Percentiles rank a stretch among this genome's conserved stretches.
Evolutionary conservation across 1,284 basidiomycete genomes (phyloP).

Genomic region (Moesziomyces sp.): DNA sequence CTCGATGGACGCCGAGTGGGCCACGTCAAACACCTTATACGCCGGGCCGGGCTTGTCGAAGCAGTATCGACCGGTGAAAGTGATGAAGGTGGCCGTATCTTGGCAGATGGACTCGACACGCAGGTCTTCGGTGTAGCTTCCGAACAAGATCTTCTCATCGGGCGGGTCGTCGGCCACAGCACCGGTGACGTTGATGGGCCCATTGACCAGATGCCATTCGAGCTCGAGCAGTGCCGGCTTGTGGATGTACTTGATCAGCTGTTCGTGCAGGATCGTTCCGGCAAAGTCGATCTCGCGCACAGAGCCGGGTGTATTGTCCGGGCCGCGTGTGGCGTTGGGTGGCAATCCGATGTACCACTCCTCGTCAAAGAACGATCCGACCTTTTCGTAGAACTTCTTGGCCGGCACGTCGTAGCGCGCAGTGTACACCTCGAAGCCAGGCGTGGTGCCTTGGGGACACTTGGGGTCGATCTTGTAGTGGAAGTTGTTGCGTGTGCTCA

Average conservation of each 20-base stretch:
- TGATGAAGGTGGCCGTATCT: conserved; percentile 23
- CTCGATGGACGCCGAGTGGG: conserved; percentile 22
- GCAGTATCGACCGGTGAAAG: conserved; percentile 31
- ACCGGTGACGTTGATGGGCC: conserved; percentile 31
- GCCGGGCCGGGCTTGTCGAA: conserved; percentile 35
- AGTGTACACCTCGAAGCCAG: conserved; percentile 29
- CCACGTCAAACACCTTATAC: conserved; percentile 32
- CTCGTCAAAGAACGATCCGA: conserved; percentile 32
- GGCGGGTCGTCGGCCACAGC: conserved; percentile 31
- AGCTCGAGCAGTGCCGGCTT: conserved; percentile 28
- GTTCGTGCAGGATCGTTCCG: conserved; percentile 30
- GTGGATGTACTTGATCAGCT: conserved; percentile 27
- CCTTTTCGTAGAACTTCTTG: conserved; percentile 21
- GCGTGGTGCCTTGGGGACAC: conserved; percentile 21
- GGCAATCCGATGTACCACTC: conserved; percentile 34
- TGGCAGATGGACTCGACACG: conserved; percentile 32
- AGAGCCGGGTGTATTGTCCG: conserved; percentile 28
- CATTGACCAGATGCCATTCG: conserved; percentile 35
- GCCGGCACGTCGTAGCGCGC: conserved; percentile 27
- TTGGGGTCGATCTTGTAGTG: conserved; percentile 25
- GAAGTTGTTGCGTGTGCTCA: conserved; percentile 5
- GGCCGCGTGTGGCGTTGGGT: conserved; percentile 16
- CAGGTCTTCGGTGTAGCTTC: conserved; percentile 32
- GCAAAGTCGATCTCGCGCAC: conserved; percentile 33
- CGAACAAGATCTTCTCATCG: conserved; percentile 22